Evolutionary conservation across 129 eudicot species (phyloP), one percentile per base, ranked within the genome.

Genomic region (Centrapalus pauciflorus): DNA sequence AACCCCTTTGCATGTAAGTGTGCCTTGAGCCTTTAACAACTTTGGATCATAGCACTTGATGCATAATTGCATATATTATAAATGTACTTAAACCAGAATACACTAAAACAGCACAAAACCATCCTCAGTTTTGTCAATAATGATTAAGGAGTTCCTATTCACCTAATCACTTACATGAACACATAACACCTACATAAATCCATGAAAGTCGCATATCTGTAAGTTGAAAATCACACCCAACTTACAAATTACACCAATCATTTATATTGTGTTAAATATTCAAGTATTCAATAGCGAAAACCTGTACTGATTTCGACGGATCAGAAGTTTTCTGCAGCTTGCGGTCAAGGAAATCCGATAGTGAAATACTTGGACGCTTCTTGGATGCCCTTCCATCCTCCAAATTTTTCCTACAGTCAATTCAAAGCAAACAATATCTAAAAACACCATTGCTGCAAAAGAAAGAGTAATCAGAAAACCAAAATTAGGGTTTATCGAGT

Each of bases 291-390:
- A 61, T 16, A 28, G 7, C 26, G 48, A 25, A 25, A 11, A 88
- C 87, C 90, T 71, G 73, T 24, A 74, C 41, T 56, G 75, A 76
- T 60, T 70, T 71, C 32, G 80, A 82, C 10, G 74, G 49, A 38
- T 28, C 75, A 65, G 80, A 61, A 61, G 71, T 72, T 62, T 79
- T 75, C 64, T 83, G 88, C 67, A 87, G 72, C 82, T 85, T 91
- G 60, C 84, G 81, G 57, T 83, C 68, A 26, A 91, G 88, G 28
- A 85, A 91, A 51, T 84, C 88, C 5, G 90, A 73, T 12, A 85
- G 78, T 23, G 98, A 87, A 35, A 81, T 61, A 8, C 32, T 32
- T 12, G 79, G 57, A 26, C 73, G 73, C 68, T 74, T 70, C 25
- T 56, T 67, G 28, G 8, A 41, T 28, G 64, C 48, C 12, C 62